phyloP scores from a whole-genome alignment of 164 flowering plant species.

The Stephania cephalantha region DNA sequence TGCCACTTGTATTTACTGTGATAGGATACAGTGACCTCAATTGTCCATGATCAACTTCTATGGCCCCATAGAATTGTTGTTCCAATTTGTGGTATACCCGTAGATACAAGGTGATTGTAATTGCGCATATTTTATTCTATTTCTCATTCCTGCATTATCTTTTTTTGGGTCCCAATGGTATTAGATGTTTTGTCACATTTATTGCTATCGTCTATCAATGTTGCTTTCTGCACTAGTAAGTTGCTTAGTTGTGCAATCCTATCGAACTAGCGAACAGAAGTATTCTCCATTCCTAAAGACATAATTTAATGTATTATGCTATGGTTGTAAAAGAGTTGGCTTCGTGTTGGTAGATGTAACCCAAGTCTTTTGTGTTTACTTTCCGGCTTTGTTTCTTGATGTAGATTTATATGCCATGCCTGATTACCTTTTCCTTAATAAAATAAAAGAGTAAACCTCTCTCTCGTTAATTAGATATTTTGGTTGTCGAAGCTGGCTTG shows the following conservation, averaged over 20 bases:
- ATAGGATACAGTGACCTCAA: conserved; percentile 83
- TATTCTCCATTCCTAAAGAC: background rate
- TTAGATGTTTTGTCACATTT: no score
- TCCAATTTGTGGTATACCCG: conserved; percentile 89
- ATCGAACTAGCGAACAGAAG: background rate
- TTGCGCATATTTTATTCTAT: no score
- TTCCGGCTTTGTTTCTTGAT: background rate
- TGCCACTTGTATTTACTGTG: background rate
- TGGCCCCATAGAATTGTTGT: conserved; percentile 99
- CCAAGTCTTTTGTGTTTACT: background rate
- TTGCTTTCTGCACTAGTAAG: background rate
- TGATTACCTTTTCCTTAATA: background rate
- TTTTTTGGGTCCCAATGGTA: no score
- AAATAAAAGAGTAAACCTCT: background rate
- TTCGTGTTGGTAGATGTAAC: background rate
- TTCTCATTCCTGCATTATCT: no score
- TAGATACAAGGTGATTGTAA: conserved; percentile 61
- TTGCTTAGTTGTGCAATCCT: background rate
- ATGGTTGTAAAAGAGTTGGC: background rate
- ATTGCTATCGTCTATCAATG: background rate
- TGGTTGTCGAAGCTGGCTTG: background rate
- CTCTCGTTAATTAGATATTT: no score
- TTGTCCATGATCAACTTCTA: conserved; percentile 85
- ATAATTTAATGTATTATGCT: background rate
- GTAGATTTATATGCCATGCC: background rate